Base-by-base conservation (phyloP, 768 basidiomycete species). In the Calvatia gigantea region DNA sequence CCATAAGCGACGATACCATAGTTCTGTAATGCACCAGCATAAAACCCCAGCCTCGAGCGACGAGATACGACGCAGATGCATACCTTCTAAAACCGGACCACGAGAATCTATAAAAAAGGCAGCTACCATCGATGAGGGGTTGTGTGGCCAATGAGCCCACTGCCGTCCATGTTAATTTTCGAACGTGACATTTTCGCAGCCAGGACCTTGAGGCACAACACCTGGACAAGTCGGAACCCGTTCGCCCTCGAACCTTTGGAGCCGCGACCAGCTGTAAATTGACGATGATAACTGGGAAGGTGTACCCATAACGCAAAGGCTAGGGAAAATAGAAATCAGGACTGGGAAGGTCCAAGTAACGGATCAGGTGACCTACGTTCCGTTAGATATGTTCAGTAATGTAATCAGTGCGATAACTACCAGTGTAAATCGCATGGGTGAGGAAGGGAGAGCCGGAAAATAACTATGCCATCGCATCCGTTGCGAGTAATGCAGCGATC, bases 191-290 rank as follows among this genome's bases (percentile, higher is more conserved):
- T 75, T 74, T 56, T 82, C 79, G 59, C 89, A 90, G 1, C 82
- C 81, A 1, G 84, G 70, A 0, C 87, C 87, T 8, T 70, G 73
- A 3, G 89, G 85, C 0, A 85, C 82, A 12, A 89, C 69, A 41
- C 71, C 67, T 25, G 84, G 70, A 63, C 86, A 87, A 17, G 69
- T 56, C 79, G 82, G 73, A 94, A 94, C 67, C 95, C 91, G 71
- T 94, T 95, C 25, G 83, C 76, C 74, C 62, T 94, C 90, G 65
- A 94, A 93, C 0, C 81, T 85, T n/a, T n/a, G n/a, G n/a, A n/a
- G n/a, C n/a, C n/a, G n/a, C n/a, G n/a, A n/a, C n/a, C n/a, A n/a
- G n/a, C n/a, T n/a, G n/a, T n/a, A n/a, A n/a, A n/a, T n/a, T n/a
- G n/a, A n/a, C n/a, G 61, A 28, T 62, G 21, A 42, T 44, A 21